Evolutionary conservation across 2,329 filamentous ascomycete genomes (phyloP).

Genomic region (Fusarium nodosum): DNA sequence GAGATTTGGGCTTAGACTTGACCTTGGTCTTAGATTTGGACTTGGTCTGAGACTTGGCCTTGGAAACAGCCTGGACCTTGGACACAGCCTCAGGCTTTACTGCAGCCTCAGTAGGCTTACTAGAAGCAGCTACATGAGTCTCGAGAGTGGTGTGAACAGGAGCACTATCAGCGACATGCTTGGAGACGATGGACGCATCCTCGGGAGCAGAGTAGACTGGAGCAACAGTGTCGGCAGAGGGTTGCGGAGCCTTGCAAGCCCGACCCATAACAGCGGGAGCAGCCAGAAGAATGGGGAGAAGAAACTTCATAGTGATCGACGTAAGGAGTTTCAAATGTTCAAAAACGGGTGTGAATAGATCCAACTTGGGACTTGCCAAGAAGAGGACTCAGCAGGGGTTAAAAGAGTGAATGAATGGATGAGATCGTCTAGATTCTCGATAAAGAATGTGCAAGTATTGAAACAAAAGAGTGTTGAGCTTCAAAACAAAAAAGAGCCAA

Average conservation of each 20-base stretch:
- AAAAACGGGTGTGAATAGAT: background rate
- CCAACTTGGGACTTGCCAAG: slow-evolving; percentile 42
- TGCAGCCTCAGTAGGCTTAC: background rate
- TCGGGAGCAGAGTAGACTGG: slow-evolving; percentile 17
- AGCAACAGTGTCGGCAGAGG: slow-evolving; percentile 5
- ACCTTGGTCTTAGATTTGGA: background rate
- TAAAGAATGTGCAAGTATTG: slow-evolving; percentile 11
- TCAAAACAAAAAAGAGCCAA: slow-evolving; percentile 2
- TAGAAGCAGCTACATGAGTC: slow-evolving; percentile 14
- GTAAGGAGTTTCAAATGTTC: slow-evolving; percentile 26
- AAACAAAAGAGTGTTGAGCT: slow-evolving; percentile 1
- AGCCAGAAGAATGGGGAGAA: slow-evolving; percentile 44
- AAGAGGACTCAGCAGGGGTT: background rate
- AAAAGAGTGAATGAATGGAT: slow-evolving; percentile 14
- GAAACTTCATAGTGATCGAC: slow-evolving; percentile 47
- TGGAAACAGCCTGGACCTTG: background rate
- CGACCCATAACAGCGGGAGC: slow-evolving; percentile 49
- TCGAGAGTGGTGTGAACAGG: slow-evolving; percentile 34
- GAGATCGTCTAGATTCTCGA: slow-evolving; percentile 42
- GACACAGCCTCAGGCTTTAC: background rate
- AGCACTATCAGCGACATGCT: slow-evolving; percentile 9
- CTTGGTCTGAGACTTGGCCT: slow-evolving; percentile 2
- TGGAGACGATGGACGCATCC: slow-evolving; percentile 16
- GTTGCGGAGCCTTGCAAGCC: slow-evolving; percentile 39
- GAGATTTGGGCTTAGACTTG: slow-evolving; percentile 1